These are phyloP conservation scores for Penicillium sclerotiorum DNA, from an alignment of 2,329 filamentous ascomycete genomes.

Conservation along the genomic window DNA sequence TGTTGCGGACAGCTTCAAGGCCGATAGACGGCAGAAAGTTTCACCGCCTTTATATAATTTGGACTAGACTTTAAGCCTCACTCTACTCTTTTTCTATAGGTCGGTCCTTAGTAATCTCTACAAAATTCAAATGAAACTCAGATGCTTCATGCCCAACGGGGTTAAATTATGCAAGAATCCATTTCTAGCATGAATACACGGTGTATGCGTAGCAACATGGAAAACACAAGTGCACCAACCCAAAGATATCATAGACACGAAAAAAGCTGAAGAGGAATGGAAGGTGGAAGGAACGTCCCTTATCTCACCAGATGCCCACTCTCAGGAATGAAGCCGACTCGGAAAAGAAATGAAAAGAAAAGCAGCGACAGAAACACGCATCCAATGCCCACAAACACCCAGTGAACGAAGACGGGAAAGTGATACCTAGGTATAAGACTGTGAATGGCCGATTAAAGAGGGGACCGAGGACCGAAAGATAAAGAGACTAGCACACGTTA, in stretches of 20 bases:
- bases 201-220: slow-evolving; percentile 31
- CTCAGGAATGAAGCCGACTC: slow-evolving; percentile 21
- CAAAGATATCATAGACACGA: slow-evolving; percentile 22
- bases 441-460: slow-evolving; percentile 13
- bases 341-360: slow-evolving; percentile 6
- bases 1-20: not conserved
- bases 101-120: too few species aligned
- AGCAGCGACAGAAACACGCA: slow-evolving; percentile 20
- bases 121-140: too few species aligned
- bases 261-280: slow-evolving; percentile 17
- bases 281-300: slow-evolving; percentile 18
- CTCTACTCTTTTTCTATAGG: slow-evolving; percentile 24
- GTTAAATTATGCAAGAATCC: slow-evolving; percentile 25
- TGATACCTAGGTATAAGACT: slow-evolving; percentile 14
- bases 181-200: slow-evolving; percentile 33
- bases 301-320: slow-evolving; percentile 40
- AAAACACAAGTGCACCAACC: slow-evolving; percentile 21
- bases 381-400: slow-evolving; percentile 39
- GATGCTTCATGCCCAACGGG: not conserved
- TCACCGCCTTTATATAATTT: slow-evolving; percentile 12
- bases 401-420: slow-evolving; percentile 17
- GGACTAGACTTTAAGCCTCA: not conserved
- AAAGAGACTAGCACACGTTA: not conserved
- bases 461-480: slow-evolving; percentile 9
- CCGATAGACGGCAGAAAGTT: slow-evolving; percentile 17